Percentiles rank a stretch among this genome's conserved stretches.
These are phyloP conservation scores for Zasmidium cellare DNA, from an alignment of 2,329 filamentous ascomycete species.

Conservation along the genomic window DNA sequence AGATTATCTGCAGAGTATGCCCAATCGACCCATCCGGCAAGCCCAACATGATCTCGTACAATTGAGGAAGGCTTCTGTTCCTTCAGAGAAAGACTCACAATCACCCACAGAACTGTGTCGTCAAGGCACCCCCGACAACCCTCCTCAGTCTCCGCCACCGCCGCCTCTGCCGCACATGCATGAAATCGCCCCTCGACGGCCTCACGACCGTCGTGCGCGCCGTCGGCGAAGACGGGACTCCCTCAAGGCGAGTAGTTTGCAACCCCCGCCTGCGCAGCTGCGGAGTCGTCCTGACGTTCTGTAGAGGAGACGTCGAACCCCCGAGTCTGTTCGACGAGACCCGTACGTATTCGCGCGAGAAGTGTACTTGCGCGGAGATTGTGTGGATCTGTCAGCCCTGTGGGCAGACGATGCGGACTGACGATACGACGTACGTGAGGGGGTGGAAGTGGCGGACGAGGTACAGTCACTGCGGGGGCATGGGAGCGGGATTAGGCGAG, in stretches of 20 bases:
- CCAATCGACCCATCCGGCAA: background rate
- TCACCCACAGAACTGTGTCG: conserved; percentile 73
- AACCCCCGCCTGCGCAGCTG: background rate
- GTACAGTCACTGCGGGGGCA: conserved; percentile 75
- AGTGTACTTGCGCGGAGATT: conserved; percentile 60
- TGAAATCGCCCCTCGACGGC: conserved; percentile 65
- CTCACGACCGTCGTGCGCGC: conserved; percentile 32
- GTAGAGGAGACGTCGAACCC: too few relatives aligned
- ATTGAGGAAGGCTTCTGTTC: background rate
- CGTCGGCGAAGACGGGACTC: conserved; percentile 12
- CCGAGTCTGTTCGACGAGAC: conserved; percentile 2
- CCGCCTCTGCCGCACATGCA: conserved; percentile 75
- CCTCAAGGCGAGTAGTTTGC: conserved; percentile 12
- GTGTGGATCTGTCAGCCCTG: conserved; percentile 89
- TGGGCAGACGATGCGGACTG: conserved; percentile 66
- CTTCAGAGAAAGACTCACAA: conserved; percentile 8
- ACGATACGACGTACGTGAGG: conserved; percentile 59
- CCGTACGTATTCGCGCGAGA: conserved; percentile 49
- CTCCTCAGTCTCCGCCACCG: conserved; percentile 74
- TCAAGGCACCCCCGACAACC: conserved; percentile 72
- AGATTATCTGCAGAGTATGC: conserved; percentile 75
- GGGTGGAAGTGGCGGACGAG: conserved; percentile 90
- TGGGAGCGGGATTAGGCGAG: conserved; percentile 85
- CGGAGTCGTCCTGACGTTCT: conserved; percentile 6
- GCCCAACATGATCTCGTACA: background rate